Evolutionary conservation across 1,139 yeast species (phyloP).

Genomic region (Taphrina wiesneri): DNA sequence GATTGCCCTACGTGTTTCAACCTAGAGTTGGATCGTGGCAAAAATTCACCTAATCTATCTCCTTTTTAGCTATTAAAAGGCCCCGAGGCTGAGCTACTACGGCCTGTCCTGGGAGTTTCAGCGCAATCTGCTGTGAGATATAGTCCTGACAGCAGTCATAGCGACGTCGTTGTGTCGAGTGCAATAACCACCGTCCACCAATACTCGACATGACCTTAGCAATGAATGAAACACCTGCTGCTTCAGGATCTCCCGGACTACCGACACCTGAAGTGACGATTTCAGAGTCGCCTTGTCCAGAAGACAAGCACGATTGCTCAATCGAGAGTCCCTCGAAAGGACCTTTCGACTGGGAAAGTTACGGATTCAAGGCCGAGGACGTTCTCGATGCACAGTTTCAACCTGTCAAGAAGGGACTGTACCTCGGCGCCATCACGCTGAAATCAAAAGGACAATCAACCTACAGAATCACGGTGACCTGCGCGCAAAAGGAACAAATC

Average conservation of each 20-base stretch:
- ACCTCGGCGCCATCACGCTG: not conserved
- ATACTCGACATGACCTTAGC: not conserved
- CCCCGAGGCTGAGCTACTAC: too few species aligned
- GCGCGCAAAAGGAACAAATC: not conserved
- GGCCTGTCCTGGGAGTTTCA: too few species aligned
- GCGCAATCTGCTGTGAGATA: too few species aligned
- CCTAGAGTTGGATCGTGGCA: not conserved
- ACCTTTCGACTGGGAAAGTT: not conserved
- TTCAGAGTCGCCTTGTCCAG: not conserved
- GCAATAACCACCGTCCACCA: not conserved
- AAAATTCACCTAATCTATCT: not conserved
- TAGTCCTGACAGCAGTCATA: too few species aligned
- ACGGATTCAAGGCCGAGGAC: slow-evolving; percentile 4
- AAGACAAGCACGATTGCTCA: not conserved
- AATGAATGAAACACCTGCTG: not conserved
- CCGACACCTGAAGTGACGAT: not conserved
- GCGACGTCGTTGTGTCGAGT: too few species aligned
- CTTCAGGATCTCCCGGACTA: not conserved
- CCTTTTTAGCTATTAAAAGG: not conserved
- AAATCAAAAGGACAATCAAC: not conserved
- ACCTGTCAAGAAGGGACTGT: not conserved
- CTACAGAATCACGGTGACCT: not conserved
- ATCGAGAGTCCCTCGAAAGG: not conserved
- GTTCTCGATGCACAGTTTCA: not conserved
- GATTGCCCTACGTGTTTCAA: not conserved